Evolutionary conservation across 2,329 filamentous ascomycete species (phyloP), one percentile per base, ranked within the genome.

Genomic region (Pleoardoris graminearum): DNA sequence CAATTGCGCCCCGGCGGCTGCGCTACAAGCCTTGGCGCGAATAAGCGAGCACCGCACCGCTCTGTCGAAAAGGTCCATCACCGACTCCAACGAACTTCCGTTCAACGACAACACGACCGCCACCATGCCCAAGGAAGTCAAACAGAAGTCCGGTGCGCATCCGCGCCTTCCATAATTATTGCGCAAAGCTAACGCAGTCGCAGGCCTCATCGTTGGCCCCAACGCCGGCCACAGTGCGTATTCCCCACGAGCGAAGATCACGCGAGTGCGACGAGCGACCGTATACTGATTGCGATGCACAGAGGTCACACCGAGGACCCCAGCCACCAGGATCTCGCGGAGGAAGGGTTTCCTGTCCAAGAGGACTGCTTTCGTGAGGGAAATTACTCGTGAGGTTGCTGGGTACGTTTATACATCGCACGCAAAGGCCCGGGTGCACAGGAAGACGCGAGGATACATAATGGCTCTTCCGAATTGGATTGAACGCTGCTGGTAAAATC

Each of bases 321-420:
- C 77, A 53, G 77, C 77, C 65, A 70, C 76, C 61, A 75, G 75
- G 63, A 75, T 80, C 63, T 81, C 79, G 62, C 75, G 77, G 90
- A 92, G 87, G 82, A 97, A 97, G 86, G 94, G 94, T 71, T 90
- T 94, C 81, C 83, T 96, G 75, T 95, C 90, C 83, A 96, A 96
- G 88, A 88, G 92, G 75, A 97, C 94, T 71, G 87, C 89, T 72
- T 97, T 99, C 82, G 93, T 97, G 70, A 86, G 94, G 72, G 92
- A 97, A 76, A 88, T 99, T 77, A 91, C 96, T 79, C 96, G 95
- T 85, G 94, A 99, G 84, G 94, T 97, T 79, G 87, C 92, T 79
- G 94, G 89, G 89, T 91, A 86, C 75, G 87, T 84, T 17, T 61
- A 54, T 33, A 52, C 47, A 39, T 32, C 17, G 39, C 39, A 44